These are phyloP conservation scores for Penicillium flavigenum DNA, from an alignment of 495 filamentous ascomycete species.

Conservation along the genomic window DNA sequence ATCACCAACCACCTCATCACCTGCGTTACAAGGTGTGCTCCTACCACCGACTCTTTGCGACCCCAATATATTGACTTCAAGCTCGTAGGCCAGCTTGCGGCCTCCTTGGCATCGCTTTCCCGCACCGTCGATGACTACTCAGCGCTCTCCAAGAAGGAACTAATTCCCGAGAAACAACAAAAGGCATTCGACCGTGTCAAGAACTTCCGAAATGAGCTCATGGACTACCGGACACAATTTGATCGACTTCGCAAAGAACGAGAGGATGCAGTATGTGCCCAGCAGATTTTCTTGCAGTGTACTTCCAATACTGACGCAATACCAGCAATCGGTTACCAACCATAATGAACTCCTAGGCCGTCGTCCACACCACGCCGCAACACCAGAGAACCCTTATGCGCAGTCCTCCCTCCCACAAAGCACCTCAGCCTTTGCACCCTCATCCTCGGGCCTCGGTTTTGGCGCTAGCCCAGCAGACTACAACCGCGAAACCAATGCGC, in stretches of 20 bases:
- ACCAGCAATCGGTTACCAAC: conserved; percentile 64
- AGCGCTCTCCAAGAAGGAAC: conserved; percentile 78
- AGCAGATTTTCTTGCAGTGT: background rate
- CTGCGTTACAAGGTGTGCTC: conserved; percentile 61
- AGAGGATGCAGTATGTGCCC: conserved; percentile 63
- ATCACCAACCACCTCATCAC: conserved; percentile 57
- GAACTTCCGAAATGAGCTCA: conserved; percentile 79
- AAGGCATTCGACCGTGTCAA: conserved; percentile 84
- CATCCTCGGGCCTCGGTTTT: conserved; percentile 49
- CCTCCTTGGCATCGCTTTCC: conserved; percentile 81
- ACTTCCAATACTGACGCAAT: conserved; percentile 9
- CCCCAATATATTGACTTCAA: conserved; percentile 25
- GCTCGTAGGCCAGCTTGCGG: conserved; percentile 68
- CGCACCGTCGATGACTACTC: conserved; percentile 95
- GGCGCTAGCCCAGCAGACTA: conserved; percentile 58
- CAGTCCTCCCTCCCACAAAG: conserved; percentile 50
- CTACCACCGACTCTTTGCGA: background rate
- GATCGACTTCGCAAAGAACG: conserved; percentile 70
- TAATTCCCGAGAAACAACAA: conserved; percentile 81
- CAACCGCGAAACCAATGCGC: conserved; percentile 74
- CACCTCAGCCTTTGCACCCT: conserved; percentile 43
- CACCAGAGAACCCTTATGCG: conserved; percentile 94
- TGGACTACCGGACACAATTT: conserved; percentile 74
- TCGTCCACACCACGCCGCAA: conserved; percentile 80
- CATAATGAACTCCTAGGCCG: conserved; percentile 84